These are phyloP conservation scores for Aspergillus mulundensis DNA, from an alignment of 495 filamentous ascomycete genomes.

Conservation along the genomic window DNA sequence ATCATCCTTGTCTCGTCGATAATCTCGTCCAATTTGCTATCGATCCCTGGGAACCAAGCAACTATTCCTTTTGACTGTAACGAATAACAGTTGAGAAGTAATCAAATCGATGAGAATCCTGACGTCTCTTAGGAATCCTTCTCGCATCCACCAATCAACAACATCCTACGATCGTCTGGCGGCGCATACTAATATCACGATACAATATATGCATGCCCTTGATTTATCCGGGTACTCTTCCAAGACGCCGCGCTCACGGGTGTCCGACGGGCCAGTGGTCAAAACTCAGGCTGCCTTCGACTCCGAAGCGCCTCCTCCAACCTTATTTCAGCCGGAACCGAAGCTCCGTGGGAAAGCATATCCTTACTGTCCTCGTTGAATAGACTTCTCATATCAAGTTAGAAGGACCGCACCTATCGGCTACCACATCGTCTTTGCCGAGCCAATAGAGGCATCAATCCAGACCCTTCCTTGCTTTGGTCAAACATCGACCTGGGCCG, in stretches of 20 bases:
- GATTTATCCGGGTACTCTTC: not conserved
- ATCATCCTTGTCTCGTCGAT: conserved; percentile 6
- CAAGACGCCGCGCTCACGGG: not conserved
- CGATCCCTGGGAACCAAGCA: not conserved
- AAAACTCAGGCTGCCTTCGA: not conserved
- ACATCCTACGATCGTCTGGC: not conserved
- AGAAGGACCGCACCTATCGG: not conserved
- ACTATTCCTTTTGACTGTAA: not conserved
- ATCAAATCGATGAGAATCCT: conserved; percentile 1
- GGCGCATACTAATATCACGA: not conserved
- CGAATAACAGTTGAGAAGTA: not conserved
- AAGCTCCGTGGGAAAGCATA: not conserved
- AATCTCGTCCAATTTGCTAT: not conserved
- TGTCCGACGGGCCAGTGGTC: conserved; percentile 3
- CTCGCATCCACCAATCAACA: not conserved
- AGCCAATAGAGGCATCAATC: no score
- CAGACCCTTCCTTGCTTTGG: no score
- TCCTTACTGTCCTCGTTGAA: not conserved
- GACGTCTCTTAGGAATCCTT: not conserved
- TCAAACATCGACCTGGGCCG: no score
- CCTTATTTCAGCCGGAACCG: not conserved
- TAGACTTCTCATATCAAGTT: not conserved
- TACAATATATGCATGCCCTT: not conserved
- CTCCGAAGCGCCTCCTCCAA: conserved; percentile 6
- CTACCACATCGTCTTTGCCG: no score